Evolutionary conservation across 495 filamentous ascomycete species (phyloP), one percentile per base, ranked within the genome.

Genomic region (Parachaetomium inaequale): DNA sequence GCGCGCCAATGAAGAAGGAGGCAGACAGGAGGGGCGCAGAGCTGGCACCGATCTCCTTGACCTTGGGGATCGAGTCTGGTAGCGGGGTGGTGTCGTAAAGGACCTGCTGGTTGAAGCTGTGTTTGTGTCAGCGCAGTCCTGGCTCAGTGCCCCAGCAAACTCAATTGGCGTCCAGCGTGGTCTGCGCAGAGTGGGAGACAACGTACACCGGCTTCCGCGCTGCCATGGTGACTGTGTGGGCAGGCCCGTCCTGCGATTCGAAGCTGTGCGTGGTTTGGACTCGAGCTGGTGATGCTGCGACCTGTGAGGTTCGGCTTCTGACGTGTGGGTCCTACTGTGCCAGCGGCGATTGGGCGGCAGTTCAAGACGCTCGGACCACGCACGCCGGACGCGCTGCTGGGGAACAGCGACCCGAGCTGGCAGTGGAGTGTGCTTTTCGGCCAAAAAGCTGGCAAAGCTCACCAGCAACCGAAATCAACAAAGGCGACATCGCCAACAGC

Each of bases 41-140:
- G 63, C 87, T 94, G 52, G 90, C 83, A 56, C 94, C 94, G 67
- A 98, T 84, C 75, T 99, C 94, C 64, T 89, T 81, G 65, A 99
- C 94, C 66, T 87, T 84, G 72, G 94, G 94, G 75, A 99, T 92
- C 68, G 86, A 84, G 71, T 88, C 83, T 59, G 94, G 94, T 72
- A 98, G 89, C 68, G 94, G 94, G 63, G 95, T 96, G 66, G 91
- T 93, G 84, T 99, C 95, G 80, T 94, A 83, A 74, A 97, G 88
- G 78, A 89, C 84, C 60, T 90, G 81, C 77, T 96, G 90, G 81
- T 91, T 91, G 86, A 98, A 96, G 70, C 94, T 98, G 77, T 47
- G 62, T 51, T 31, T 43, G n/a, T 29, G 49, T 59, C 55, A 72
- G 65, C 74, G 68, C 63, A 63, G 32, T 69, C 63, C 57, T 7